A percentile compares a stretch with the other conserved stretches of the same genome.
Evolutionary conservation across 441 rosid species (phyloP).

Genomic region (Mallotus japonicus): DNA sequence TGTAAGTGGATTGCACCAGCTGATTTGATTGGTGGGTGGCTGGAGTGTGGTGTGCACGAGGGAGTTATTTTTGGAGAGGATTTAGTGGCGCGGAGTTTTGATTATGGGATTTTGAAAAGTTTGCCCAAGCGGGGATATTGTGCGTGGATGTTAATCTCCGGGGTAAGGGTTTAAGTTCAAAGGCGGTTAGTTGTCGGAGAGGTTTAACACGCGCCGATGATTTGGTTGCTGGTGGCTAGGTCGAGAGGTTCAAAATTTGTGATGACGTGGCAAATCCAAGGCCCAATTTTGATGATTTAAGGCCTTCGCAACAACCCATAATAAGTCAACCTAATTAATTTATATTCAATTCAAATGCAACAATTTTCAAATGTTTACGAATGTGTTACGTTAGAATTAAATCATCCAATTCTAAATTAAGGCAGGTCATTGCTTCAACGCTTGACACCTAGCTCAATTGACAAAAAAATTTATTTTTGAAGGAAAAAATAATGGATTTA

Average conservation of each 20-base stretch:
- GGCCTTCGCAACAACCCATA: background rate
- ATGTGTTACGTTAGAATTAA: too few species aligned
- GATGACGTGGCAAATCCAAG: constrained; percentile 8
- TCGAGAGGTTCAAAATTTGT: background rate
- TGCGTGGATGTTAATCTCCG: constrained; percentile 19
- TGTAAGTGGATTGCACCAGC: background rate
- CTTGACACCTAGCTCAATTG: too few species aligned
- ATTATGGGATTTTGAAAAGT: constrained; percentile 2
- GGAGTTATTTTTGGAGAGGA: background rate
- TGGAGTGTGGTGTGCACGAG: background rate
- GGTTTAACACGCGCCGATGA: constrained; percentile 23
- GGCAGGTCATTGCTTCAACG: too few species aligned
- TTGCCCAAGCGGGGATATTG: background rate
- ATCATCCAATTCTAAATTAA: too few species aligned
- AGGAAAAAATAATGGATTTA: too few species aligned
- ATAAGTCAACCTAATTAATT: too few species aligned
- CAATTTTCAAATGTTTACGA: too few species aligned
- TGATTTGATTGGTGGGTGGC: background rate
- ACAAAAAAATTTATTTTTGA: too few species aligned
- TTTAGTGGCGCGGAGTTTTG: constrained; percentile 33
- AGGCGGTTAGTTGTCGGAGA: background rate
- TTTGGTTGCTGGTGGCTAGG: background rate
- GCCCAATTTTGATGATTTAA: constrained; percentile 5
- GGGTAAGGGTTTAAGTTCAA: too few species aligned
- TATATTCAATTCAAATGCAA: too few species aligned